A percentile compares a stretch with the other conserved stretches of the same genome.
phyloP scores from a whole-genome alignment of 352 stramenopile species.

The Pythium guiyangense region DNA sequence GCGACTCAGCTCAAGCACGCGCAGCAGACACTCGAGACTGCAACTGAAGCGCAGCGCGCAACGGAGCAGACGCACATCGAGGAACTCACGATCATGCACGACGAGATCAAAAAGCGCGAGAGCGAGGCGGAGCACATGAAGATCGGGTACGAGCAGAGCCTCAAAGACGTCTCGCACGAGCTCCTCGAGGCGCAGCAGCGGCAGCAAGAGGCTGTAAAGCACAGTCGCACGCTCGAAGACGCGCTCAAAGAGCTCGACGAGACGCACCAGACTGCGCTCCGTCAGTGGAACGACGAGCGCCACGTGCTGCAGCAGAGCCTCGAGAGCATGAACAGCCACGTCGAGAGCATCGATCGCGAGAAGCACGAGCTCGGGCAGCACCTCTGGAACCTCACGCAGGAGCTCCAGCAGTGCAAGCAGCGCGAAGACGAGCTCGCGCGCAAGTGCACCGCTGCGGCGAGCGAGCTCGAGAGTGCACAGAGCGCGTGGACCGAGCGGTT shows the following conservation, averaged over 20 bases:
- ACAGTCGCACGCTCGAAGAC: constrained; percentile 15
- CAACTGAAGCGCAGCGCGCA: constrained; percentile 26
- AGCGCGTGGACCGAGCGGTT: constrained; percentile 29
- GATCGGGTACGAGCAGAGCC: constrained; percentile 27
- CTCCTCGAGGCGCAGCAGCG: constrained; percentile 24
- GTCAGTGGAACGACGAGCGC: constrained; percentile 17
- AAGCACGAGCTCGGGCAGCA: constrained; percentile 63
- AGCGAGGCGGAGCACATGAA: constrained; percentile 28
- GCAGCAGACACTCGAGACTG: constrained; percentile 29
- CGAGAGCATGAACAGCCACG: constrained; percentile 7
- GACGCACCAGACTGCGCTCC: constrained; percentile 12
- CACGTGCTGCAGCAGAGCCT: constrained; percentile 5
- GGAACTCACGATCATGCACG: constrained; percentile 55
- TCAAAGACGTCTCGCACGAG: constrained; percentile 24
- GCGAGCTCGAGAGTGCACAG: constrained; percentile 26
- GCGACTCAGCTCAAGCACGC: constrained; percentile 27
- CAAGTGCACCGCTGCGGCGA: constrained; percentile 5
- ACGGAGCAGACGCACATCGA: constrained; percentile 34
- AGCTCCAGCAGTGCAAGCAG: constrained; percentile 29
- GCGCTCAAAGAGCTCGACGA: constrained; percentile 17
- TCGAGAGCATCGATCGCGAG: constrained; percentile 20
- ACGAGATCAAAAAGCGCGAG: constrained; percentile 46
- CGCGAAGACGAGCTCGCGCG: constrained; percentile 25
- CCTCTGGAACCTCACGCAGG: constrained; percentile 53
- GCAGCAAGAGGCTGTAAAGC: constrained; percentile 15